Conservation (phyloP, 306 rosid species). For the Corylus avellana region DNA sequence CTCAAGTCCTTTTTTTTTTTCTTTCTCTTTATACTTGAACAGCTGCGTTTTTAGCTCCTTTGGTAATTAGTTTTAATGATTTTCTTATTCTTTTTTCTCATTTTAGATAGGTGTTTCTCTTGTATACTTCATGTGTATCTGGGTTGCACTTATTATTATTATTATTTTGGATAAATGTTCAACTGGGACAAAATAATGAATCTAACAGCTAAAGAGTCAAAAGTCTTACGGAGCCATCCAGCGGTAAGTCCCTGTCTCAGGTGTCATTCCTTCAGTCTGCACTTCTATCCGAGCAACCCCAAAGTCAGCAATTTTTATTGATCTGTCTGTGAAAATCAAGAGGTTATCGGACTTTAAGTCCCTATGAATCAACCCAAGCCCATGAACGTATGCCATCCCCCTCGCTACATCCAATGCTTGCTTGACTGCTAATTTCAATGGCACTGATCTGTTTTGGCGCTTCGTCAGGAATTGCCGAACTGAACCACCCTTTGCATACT, state of each 20-base stretch:
- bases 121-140: no score
- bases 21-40: no score
- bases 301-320: slow-evolving; percentile 26
- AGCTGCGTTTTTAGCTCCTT: no score
- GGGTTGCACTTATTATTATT: no score
- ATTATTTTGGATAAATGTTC: no score
- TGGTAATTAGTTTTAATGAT: no score
- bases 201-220: slow-evolving; percentile 8
- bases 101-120: no score
- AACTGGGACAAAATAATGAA: background rate
- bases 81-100: no score
- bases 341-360: slow-evolving; percentile 10
- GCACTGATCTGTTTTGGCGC: slow-evolving; percentile 3
- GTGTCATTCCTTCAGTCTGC: slow-evolving; percentile 99
- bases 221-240: slow-evolving; percentile 99
- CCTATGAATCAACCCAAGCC: slow-evolving; percentile 28
- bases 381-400: slow-evolving; percentile 18
- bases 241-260: slow-evolving; percentile 96
- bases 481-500: slow-evolving; percentile 64
- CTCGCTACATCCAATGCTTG: slow-evolving; percentile 23
- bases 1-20: no score
- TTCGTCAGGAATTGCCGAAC: slow-evolving; percentile 50
- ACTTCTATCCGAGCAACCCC: slow-evolving; percentile 84
- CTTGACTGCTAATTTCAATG: slow-evolving; percentile 17
- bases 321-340: slow-evolving; percentile 1